These are phyloP conservation scores for Ophiostoma ulmi DNA, from an alignment of 2,329 filamentous ascomycete genomes.

Conservation along the genomic window DNA sequence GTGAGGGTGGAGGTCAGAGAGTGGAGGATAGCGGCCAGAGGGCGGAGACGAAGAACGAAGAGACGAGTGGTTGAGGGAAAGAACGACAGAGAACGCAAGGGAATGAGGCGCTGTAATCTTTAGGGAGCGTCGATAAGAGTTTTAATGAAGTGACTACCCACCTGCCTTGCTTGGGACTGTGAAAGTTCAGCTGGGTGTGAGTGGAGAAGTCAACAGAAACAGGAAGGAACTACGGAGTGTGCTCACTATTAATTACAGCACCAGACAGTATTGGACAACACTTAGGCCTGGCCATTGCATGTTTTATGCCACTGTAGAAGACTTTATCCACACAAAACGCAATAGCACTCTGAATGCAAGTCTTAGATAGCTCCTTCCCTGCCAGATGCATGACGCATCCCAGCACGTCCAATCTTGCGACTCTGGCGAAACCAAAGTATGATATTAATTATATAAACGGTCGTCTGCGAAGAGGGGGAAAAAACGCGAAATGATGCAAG, in stretches of 20 bases:
- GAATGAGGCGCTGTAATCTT: not conserved
- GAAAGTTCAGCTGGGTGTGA: not conserved
- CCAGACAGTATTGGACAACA: no score
- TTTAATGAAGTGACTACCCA: not conserved
- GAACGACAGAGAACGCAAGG: constrained; percentile 16
- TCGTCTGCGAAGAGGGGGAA: no score
- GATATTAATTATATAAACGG: no score
- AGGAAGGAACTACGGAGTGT: not conserved
- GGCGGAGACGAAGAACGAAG: constrained; percentile 29
- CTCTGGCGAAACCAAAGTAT: no score
- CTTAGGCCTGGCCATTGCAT: no score
- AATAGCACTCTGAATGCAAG: not conserved
- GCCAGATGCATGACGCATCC: not conserved
- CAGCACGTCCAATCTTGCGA: not conserved
- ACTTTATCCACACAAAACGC: not conserved
- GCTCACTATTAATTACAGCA: not conserved
- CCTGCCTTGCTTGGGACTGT: not conserved
- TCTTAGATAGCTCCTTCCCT: not conserved
- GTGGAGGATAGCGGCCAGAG: constrained; percentile 26
- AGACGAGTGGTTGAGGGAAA: not conserved
- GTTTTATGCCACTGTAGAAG: no score
- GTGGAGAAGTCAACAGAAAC: not conserved
- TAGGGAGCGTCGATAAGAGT: not conserved
- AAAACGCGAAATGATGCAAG: no score
- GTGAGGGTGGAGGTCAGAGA: not conserved